These are phyloP conservation scores for Mycena rebaudengoi DNA, from an alignment of 768 basidiomycete genomes.

Conservation along the genomic window DNA sequence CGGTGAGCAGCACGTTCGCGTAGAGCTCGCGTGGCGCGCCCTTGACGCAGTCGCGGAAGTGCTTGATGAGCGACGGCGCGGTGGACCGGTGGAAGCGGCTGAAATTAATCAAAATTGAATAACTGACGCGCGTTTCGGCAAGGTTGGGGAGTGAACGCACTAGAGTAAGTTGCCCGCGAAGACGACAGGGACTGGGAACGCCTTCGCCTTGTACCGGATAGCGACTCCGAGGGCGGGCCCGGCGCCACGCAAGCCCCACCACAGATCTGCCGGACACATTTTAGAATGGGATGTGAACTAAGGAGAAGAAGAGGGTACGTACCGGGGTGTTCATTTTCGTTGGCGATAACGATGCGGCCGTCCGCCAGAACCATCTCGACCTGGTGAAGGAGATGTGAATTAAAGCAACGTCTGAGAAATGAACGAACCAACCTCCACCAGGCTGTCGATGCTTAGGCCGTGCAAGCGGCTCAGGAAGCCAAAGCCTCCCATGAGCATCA, in stretches of 20 bases:
- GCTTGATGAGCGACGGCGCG: slow-evolving; percentile 86
- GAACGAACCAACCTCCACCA: slow-evolving; percentile 70
- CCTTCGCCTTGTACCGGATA: slow-evolving; percentile 89
- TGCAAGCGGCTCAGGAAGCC: slow-evolving; percentile 85
- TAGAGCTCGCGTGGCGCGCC: slow-evolving; percentile 88
- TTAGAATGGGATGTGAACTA: too few relatives aligned
- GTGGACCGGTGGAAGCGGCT: slow-evolving; percentile 91
- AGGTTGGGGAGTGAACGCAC: slow-evolving; percentile 55
- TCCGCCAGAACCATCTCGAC: slow-evolving; percentile 89
- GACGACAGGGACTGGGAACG: slow-evolving; percentile 89
- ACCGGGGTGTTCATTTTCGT: slow-evolving; percentile 77
- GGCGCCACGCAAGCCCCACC: slow-evolving; percentile 89
- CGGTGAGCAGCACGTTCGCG: slow-evolving; percentile 89
- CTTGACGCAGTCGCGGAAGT: slow-evolving; percentile 94
- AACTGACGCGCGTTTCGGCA: slow-evolving; percentile 8
- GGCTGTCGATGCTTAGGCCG: slow-evolving; percentile 88
- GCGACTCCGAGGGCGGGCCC: slow-evolving; percentile 86
- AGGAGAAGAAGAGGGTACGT: slow-evolving; percentile 24
- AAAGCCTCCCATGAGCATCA: slow-evolving; percentile 89
- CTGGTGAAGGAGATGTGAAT: neutral
- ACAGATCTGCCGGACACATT: slow-evolving; percentile 69
- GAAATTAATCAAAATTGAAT: slow-evolving; percentile 26
- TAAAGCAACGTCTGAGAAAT: neutral
- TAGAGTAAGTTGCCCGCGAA: slow-evolving; percentile 94
- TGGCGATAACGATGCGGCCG: slow-evolving; percentile 83